Evolutionary conservation across 768 basidiomycete genomes (phyloP), one percentile per base, ranked within the genome.

Genomic region (Pleurotus tuber-regium): DNA sequence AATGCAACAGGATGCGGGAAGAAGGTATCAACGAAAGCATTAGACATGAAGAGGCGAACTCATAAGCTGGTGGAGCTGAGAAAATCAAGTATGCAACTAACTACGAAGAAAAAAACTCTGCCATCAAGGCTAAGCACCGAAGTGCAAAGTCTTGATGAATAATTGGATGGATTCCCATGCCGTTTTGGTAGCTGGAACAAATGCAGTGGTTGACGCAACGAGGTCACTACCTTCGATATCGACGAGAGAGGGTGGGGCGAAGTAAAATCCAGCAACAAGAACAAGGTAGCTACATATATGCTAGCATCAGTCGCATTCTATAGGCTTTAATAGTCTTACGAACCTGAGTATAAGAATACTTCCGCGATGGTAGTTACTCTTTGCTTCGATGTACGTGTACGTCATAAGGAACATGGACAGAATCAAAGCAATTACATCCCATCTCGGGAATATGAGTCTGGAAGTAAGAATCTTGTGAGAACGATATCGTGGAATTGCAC

Each of bases 371-470:
- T 99, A 99, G 70, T 98, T 98, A 60, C 89, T 90, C 74, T 88
- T 93, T n/a, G 94, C 94, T 70, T 99, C 97, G 61, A 98, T 97
- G 66, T 97, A 98, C 3, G 94, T 96, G 67, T 99, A 99, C 0
- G 97, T 98, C 78, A 99, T 83, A 56, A 98, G 70, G 78, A 98
- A 99, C 72, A 99, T 94, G 0, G 94, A 92, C 39, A 99, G 79
- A 58, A 98, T 89, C 63, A 98, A 87, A 23, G 86, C 88, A 59
- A 98, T 84, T 43, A 94, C 92, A 64, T 99, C 97, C 96, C 96
- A 99, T 58, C 94, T 84, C 0, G 97, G 97, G 80, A 99, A 97
- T 53, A 98, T 93, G 50, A 99, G 81, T 18, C 94, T 98, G 62
- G 3, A 30, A 3, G 12, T 7, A 19, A 12, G 41, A 35, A 50